Evolutionary conservation across 31 red algal species (phyloP), one percentile per base, ranked within the genome.

Genomic region (Odonthalia washingtoniensis): DNA sequence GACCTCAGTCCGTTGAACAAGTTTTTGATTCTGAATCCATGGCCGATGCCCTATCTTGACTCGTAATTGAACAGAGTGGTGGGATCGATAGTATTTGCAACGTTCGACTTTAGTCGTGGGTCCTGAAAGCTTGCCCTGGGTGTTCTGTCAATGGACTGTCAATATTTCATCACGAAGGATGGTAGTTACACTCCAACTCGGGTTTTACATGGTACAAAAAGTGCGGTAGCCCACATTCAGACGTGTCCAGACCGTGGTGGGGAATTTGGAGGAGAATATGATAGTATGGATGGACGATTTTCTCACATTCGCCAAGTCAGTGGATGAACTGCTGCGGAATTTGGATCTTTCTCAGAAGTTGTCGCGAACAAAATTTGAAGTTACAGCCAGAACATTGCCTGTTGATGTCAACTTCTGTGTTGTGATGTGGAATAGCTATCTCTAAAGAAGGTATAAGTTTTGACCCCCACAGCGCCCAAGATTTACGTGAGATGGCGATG

Each of bases 261-360:
- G 60, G 63, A 77, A 63, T 2, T 75, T 87, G 31, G 43, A 63
- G 24, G 53, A 35, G 2, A 75, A 1, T 45, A 52, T 77, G 31
- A 24, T 63, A 0, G 40, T 65, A 41, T 77, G 61, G 72, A 32
- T 77, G 12, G 84, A 87, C 53, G 84, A 87, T 76, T 65, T 87
- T 43, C 72, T 77, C 32, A 44, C 46, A 77, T 38, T 67, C 84
- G 5, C 41, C 75, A 60, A 32, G 65, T 21, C 35, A 76, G 17
- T 0, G 21, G 38, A 2, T 76, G 31, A 31, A 60, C n/a, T n/a
- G n/a, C 17, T 0, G 75, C 40, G 2, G 0, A 3, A 26, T 21
- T 12, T 77, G 9, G 0, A 0, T 0, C 2, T 60, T 87, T 76
- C 26, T 87, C n/a, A 35, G 37, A 2, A 46, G 57, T 0, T 87